These are phyloP conservation scores for Senna siamea DNA, from an alignment of 306 rosid species.

Conservation along the genomic window DNA sequence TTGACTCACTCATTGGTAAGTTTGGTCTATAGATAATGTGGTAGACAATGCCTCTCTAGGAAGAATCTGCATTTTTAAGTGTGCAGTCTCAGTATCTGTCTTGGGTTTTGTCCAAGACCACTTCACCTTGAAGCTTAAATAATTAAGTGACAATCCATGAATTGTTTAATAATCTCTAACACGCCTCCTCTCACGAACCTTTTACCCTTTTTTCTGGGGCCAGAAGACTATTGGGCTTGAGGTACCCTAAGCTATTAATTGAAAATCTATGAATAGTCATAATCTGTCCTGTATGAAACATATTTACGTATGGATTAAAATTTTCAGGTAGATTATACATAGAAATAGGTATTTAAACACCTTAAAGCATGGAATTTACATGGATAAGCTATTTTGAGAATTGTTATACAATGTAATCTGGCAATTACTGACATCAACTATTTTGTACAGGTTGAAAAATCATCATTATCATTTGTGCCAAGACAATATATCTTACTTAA, in stretches of 20 bases:
- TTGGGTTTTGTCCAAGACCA: neutral
- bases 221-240: neutral
- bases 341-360: conserved; percentile 17
- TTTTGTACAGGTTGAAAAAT: conserved; percentile 17
- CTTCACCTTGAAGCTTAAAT: neutral
- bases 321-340: conserved; percentile 16
- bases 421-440: conserved; percentile 21
- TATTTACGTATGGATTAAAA: conserved; percentile 8
- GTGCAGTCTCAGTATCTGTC: neutral
- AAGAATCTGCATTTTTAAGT: neutral
- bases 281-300: conserved; percentile 11
- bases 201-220: neutral
- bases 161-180: neutral
- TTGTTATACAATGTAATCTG: neutral
- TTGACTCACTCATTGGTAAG: neutral
- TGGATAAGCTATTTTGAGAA: conserved; percentile 1
- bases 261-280: neutral
- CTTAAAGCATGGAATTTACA: conserved; percentile 6
- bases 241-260: neutral
- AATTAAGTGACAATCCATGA: neutral
- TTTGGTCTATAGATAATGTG: neutral
- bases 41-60: neutral
- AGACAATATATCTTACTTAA: neutral
- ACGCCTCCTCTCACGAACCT: neutral
- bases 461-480: conserved; percentile 6